Conservation (phyloP, 768 basidiomycete genomes). For the Boletales sp. region DNA sequence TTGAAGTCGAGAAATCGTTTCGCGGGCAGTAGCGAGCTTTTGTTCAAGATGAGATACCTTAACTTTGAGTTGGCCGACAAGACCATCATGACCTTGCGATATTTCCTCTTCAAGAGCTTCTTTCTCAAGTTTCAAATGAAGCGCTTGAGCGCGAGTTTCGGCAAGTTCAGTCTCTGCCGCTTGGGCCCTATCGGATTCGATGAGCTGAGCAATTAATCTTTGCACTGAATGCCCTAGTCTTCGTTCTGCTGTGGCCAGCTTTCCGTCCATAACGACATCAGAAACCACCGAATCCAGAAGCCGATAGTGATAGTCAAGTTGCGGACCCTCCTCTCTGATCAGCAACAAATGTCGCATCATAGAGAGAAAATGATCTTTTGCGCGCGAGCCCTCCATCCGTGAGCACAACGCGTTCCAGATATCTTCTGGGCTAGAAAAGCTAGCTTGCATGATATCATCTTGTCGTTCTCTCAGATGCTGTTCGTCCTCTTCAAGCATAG, state of each 20-base stretch:
- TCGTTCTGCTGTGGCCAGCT: conserved; percentile 77
- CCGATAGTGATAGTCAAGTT: conserved; percentile 85
- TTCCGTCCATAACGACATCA: conserved; percentile 90
- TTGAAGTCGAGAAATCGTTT: conserved; percentile 72
- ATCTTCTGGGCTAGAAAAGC: conserved; percentile 79
- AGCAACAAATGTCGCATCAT: conserved; percentile 92
- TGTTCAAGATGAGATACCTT: conserved; percentile 70
- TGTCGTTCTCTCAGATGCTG: conserved; percentile 65
- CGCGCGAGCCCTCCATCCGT: conserved; percentile 75
- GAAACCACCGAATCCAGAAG: conserved; percentile 87
- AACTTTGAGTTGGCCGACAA: conserved; percentile 77
- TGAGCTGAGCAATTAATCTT: conserved; percentile 83
- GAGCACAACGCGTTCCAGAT: conserved; percentile 79
- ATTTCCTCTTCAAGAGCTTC: conserved; percentile 80
- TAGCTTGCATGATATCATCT: conserved; percentile 71
- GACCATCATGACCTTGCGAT: conserved; percentile 73
- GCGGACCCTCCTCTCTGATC: conserved; percentile 82
- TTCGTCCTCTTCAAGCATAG: conserved; percentile 71
- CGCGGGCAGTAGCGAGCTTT: conserved; percentile 72
- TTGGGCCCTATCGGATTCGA: conserved; percentile 82
- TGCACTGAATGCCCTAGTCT: conserved; percentile 88
- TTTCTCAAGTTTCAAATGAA: conserved; percentile 75
- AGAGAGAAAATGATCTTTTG: conserved; percentile 83
- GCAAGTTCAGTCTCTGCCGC: conserved; percentile 74
- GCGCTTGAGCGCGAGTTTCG: conserved; percentile 58